Evolutionary conservation across 257 asterid genomes (phyloP).

Genomic region (Solanum pimpinellifolium): DNA sequence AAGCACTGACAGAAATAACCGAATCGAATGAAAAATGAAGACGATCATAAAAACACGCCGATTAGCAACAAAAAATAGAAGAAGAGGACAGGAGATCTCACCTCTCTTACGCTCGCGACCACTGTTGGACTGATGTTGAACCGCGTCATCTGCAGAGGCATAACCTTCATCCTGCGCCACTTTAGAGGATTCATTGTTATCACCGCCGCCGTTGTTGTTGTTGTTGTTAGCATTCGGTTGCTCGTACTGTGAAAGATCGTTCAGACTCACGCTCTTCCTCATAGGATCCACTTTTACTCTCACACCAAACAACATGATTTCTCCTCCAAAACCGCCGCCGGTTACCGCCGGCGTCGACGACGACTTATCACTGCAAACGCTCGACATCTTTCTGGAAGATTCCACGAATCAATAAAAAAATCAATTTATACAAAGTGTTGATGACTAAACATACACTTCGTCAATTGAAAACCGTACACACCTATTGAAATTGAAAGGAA

Average conservation of each 20-base stretch:
- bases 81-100: slow-evolving; percentile 28
- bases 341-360: background rate
- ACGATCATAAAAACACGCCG: background rate
- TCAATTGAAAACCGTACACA: background rate
- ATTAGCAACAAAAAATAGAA: background rate
- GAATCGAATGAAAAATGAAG: background rate
- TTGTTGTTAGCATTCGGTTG: background rate
- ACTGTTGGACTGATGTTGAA: slow-evolving; percentile 33
- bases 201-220: background rate
- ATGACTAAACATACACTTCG: background rate
- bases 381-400: background rate
- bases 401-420: background rate
- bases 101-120: slow-evolving; percentile 86
- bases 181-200: background rate
- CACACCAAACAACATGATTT: slow-evolving; percentile 11
- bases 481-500: background rate
- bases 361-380: background rate
- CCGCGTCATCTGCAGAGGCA: slow-evolving; percentile 3
- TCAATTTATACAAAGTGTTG: background rate
- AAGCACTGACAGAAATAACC: background rate
- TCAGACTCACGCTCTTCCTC: slow-evolving; percentile 11
- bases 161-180: background rate
- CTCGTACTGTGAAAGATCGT: slow-evolving; percentile 8
- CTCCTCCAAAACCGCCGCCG: background rate
- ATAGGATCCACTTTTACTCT: slow-evolving; percentile 11